Evolutionary conservation across 805 yeast species (phyloP).

Genomic region (Lipomyces chichibuensis): DNA sequence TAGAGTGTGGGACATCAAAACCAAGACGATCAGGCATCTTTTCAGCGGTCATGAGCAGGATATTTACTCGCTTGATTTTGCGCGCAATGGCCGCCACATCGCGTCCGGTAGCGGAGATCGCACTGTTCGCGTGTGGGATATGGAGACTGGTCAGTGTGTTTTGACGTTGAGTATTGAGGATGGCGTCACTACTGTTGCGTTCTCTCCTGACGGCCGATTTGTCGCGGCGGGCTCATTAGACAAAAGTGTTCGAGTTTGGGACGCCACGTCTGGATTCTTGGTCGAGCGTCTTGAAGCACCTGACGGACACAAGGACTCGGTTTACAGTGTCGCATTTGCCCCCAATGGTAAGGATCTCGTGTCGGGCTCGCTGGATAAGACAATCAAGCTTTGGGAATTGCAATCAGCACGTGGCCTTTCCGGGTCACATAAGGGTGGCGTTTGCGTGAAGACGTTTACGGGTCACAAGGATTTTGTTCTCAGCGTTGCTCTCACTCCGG

Average conservation of each 20-base stretch:
- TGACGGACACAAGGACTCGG: constrained; percentile 95
- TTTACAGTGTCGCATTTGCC: constrained; percentile 90
- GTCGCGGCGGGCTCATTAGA: constrained; percentile 97
- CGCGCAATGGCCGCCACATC: constrained; percentile 89
- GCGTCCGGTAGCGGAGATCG: constrained; percentile 97
- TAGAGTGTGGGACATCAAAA: constrained; percentile 92
- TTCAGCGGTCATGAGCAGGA: constrained; percentile 94
- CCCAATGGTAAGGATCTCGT: constrained; percentile 90
- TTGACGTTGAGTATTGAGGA: constrained; percentile 90
- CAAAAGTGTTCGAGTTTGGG: constrained; percentile 96
- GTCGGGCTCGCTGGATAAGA: constrained; percentile 91
- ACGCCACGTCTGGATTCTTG: constrained; percentile 84
- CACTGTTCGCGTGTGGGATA: constrained; percentile 95
- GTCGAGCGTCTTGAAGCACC: constrained; percentile 93
- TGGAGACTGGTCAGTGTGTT: constrained; percentile 84
- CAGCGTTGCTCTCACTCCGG: constrained; percentile 91
- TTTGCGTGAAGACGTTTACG: constrained; percentile 86
- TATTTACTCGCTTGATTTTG: constrained; percentile 90
- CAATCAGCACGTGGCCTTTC: constrained; percentile 53
- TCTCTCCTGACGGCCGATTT: constrained; percentile 89
- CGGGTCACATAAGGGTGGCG: constrained; percentile 47
- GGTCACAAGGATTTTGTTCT: constrained; percentile 97
- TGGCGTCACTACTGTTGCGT: constrained; percentile 97
- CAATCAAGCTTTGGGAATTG: constrained; percentile 94
- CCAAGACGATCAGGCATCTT: constrained; percentile 81